phyloP scores from a whole-genome alignment of 331 rosid species.

The Dryas integrifolia region DNA sequence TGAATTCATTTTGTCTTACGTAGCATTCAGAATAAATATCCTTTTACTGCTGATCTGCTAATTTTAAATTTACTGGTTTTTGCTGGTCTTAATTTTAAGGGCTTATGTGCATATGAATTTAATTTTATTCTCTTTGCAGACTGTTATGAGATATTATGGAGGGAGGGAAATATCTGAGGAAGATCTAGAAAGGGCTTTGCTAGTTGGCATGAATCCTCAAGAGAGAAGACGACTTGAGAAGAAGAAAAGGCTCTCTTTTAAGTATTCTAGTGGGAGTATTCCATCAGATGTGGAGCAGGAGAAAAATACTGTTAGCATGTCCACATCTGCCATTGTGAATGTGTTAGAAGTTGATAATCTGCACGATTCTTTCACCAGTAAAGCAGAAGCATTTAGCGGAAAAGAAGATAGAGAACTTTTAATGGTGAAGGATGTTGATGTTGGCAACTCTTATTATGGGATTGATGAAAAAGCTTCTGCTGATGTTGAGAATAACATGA shows the following conservation, averaged over 20 bases:
- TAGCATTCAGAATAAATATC: background rate
- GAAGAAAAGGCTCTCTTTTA: conserved; percentile 61
- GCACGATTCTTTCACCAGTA: conserved; percentile 29
- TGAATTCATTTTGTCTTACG: background rate
- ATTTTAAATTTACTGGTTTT: background rate
- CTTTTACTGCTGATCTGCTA: background rate
- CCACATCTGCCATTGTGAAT: conserved; percentile 26
- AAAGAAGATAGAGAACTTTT: conserved; percentile 18
- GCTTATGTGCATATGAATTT: background rate
- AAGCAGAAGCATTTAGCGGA: conserved; percentile 15
- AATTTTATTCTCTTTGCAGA: conserved; percentile 38
- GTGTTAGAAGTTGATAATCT: conserved; percentile 28
- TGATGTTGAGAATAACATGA: conserved; percentile 24
- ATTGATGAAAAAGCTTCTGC: conserved; percentile 35
- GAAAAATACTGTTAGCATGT: conserved; percentile 26
- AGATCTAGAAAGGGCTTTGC: conserved; percentile 76
- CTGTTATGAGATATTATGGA: conserved; percentile 77
- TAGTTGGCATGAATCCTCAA: conserved; percentile 86
- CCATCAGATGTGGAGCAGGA: conserved; percentile 38
- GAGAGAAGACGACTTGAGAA: conserved; percentile 70
- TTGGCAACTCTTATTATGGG: conserved; percentile 35
- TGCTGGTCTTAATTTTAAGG: background rate
- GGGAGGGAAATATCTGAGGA: conserved; percentile 76
- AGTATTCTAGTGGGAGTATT: conserved; percentile 34
- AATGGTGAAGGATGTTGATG: conserved; percentile 24